Base-by-base conservation (phyloP, 2,329 filamentous ascomycete species). In the Colletotrichum scovillei region DNA sequence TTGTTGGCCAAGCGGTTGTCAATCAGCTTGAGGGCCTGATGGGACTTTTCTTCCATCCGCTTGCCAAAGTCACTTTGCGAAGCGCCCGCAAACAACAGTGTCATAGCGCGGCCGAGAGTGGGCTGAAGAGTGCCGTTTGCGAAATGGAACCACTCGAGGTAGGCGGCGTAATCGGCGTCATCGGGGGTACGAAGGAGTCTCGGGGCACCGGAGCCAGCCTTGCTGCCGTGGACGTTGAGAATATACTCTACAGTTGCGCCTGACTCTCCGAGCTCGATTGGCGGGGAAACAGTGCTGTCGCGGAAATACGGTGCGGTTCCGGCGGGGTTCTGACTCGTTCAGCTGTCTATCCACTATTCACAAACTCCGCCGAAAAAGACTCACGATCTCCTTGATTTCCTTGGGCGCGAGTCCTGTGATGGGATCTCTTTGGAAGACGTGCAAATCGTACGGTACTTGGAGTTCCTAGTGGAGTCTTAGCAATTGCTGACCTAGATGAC, bases 71-170 rank as follows among this genome's bases (percentile, higher is more conserved):
- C 65, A 24, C 63, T 68, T 16, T 76, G 76, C 12, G 73, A 67
- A 30, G 85, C 83, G 19, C 71, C 71, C 19, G 71, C 67, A 19
- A 73, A 71, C 26, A 73, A n/a, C 7, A 73, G 35, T 5, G 77
- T 60, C 79, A 89, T 79, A 5, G 77, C 78, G 14, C 84, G 80
- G 5, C 78, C 74, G 46, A 89, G 72, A 0, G 79, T 78, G 0
- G 85, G 80, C 75, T 82, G 80, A 4, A 89, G 81, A 2, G 79
- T 85, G 42, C 84, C 84, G 77, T 89, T 87, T 9, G 84, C 82
- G 78, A 86, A 92, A 78, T 92, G 89, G 77, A 90, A 88, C 90
- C 90, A 93, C 82, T 90, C 92, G 1, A 93, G 77, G 75, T 90
- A 93, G 63, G 91, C 86, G 2, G 89, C 82, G 75, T 91, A 93